phyloP scores from a whole-genome alignment of 2,329 filamentous ascomycete species.

The Lachnellula arida region DNA sequence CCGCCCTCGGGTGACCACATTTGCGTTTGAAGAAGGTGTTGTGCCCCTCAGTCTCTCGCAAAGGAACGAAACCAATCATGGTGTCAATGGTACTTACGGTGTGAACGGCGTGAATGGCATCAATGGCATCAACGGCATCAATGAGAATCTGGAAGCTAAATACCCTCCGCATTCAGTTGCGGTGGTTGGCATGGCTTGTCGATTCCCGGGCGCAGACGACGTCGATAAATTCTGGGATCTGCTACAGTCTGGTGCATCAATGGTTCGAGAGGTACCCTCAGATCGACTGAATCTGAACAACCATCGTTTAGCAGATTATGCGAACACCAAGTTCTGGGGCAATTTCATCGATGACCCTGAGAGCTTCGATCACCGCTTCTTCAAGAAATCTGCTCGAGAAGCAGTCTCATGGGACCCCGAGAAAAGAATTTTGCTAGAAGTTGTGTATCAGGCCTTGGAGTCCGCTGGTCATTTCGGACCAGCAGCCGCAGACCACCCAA shows the following conservation, averaged over 20 bases:
- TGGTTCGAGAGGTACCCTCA: slow-evolving; percentile 61
- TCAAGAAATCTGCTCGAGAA: slow-evolving; percentile 79
- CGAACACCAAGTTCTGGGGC: slow-evolving; percentile 35
- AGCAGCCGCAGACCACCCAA: slow-evolving; percentile 35
- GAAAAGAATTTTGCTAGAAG: slow-evolving; percentile 69
- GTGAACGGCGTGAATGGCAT: not conserved
- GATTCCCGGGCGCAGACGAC: slow-evolving; percentile 36
- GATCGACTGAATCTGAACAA: slow-evolving; percentile 58
- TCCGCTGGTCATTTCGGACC: slow-evolving; percentile 54
- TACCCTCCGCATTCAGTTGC: slow-evolving; percentile 24
- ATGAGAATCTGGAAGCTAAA: not conserved
- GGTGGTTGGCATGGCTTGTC: slow-evolving; percentile 36
- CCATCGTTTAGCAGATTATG: not conserved
- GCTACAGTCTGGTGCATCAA: slow-evolving; percentile 24
- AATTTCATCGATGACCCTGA: slow-evolving; percentile 47
- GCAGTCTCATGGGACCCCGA: slow-evolving; percentile 74
- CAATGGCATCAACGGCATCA: not conserved
- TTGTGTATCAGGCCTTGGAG: slow-evolving; percentile 74
- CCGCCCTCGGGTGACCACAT: not conserved
- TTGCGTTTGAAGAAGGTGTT: not conserved
- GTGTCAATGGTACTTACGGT: not conserved
- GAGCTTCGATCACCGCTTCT: slow-evolving; percentile 69
- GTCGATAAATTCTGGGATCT: slow-evolving; percentile 47
- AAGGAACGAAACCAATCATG: not conserved
- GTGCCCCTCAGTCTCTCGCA: not conserved